These are phyloP conservation scores for Penicillium simplicissimum DNA, from an alignment of 495 filamentous ascomycete genomes.

Conservation along the genomic window DNA sequence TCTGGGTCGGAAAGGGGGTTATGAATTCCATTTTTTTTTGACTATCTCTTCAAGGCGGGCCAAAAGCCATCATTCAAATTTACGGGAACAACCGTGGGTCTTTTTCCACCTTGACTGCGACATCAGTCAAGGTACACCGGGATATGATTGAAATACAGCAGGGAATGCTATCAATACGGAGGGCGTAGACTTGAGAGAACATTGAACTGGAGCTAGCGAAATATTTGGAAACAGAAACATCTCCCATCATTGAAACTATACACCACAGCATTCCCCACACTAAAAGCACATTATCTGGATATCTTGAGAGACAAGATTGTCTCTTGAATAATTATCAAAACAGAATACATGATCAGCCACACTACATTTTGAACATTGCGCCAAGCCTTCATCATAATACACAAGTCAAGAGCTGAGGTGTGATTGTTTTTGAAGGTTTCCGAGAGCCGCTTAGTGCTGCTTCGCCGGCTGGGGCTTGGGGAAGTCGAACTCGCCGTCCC, in stretches of 20 bases:
- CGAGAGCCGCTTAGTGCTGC: slow-evolving; percentile 15
- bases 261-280: slow-evolving; percentile 9
- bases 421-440: neutral
- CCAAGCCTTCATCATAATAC: neutral
- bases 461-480: neutral
- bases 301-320: slow-evolving; percentile 17
- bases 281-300: slow-evolving; percentile 24
- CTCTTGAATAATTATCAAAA: slow-evolving; percentile 20
- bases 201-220: no score
- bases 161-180: no score
- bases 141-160: no score
- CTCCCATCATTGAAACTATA: slow-evolving; percentile 15
- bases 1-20: no score
- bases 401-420: neutral
- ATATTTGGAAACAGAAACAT: neutral
- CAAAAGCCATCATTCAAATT: no score
- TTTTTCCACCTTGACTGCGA: no score
- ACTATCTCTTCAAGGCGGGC: no score
- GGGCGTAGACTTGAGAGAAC: no score
- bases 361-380: slow-evolving; percentile 10
- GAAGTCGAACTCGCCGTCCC: slow-evolving; percentile 29
- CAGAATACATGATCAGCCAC: slow-evolving; percentile 17
- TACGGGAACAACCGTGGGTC: no score
- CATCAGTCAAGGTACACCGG: no score
- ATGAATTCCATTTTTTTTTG: no score